phyloP scores from a whole-genome alignment of 1,284 basidiomycete species.

The Polyporus tsugae region DNA sequence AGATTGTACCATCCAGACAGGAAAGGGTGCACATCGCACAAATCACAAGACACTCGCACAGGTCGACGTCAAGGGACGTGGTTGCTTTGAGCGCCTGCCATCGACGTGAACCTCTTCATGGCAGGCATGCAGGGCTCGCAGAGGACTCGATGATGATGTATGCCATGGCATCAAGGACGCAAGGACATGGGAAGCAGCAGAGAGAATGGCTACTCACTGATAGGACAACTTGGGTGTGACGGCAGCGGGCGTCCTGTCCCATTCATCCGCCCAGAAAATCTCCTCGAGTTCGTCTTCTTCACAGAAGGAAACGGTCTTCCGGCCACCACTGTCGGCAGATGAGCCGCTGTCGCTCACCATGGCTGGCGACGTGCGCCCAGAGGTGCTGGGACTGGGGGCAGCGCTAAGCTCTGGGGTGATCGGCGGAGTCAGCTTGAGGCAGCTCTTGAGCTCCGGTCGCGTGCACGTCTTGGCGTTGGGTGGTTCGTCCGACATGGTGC shows the following conservation, averaged over 20 bases:
- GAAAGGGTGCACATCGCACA: background rate
- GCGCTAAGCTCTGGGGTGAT: constrained; percentile 41
- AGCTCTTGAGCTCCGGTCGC: constrained; percentile 49
- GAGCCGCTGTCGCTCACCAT: constrained; percentile 29
- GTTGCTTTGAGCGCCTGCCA: background rate
- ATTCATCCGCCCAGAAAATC: constrained; percentile 70
- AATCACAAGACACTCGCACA: background rate
- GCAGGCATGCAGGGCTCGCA: background rate
- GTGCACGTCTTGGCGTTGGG: constrained; percentile 16
- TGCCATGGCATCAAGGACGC: background rate
- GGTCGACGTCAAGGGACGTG: background rate
- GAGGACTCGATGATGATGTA: background rate
- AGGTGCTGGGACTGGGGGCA: constrained; percentile 33
- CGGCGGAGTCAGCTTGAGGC: constrained; percentile 48
- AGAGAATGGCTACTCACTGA: constrained; percentile 39
- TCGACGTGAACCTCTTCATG: background rate
- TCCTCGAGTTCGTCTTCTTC: constrained; percentile 52
- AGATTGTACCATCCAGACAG: background rate
- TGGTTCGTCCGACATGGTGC: constrained; percentile 13
- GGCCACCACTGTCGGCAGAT: constrained; percentile 25
- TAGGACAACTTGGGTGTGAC: constrained; percentile 47
- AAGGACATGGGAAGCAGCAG: background rate
- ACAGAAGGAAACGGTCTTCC: constrained; percentile 67
- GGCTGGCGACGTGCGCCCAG: constrained; percentile 32
- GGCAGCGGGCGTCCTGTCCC: constrained; percentile 62